Evolutionary conservation across 805 yeast genomes (phyloP), one percentile per base, ranked within the genome.

Genomic region (Cyberlindnera petersonii): DNA sequence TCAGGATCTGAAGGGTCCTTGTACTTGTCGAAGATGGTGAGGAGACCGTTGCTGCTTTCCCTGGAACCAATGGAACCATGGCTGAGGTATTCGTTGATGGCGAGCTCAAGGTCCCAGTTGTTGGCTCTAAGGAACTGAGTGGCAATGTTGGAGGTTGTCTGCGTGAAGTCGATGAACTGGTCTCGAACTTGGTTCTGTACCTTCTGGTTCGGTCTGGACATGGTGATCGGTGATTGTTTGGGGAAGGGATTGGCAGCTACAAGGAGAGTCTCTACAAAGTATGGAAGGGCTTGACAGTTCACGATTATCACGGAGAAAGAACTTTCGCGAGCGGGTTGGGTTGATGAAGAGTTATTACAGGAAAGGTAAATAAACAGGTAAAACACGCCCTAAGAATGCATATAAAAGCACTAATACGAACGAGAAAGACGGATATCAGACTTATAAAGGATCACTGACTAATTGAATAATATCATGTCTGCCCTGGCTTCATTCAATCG

Each of bases 91-190:
- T 53, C 53, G 40, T 55, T 56, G 39, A 56, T 55, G 10, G 60
- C 60, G 21, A 56, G 32, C 24, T 54, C 59, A 11, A 56, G 37
- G 29, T 56, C 55, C 45, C 54, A 56, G 5, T 44, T 45, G 17
- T 55, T 26, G 17, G 32, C 29, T 8, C 33, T 40, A 14, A 56
- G 46, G 19, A 53, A 56, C 32, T 41, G 42, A 16, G 47, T 55
- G 3, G 60, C 60, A 6, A 52, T 43, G 10, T 48, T 24, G 0
- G 49, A 32, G 3, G 53, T 54, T 3, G 55, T 41, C 22, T 45
- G 47, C 4, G 60, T 56, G 38, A 54, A 55, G 39, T 53, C 59
- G 26, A 55, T 53, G 39, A 56, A 56, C 40, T 45, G 55, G 30
- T 56, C 60, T 11, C 54, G 46, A 15, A 56, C 43, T 34, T 55